Evolutionary conservation across 441 rosid species (phyloP).

Genomic region (Gossypium davidsonii): DNA sequence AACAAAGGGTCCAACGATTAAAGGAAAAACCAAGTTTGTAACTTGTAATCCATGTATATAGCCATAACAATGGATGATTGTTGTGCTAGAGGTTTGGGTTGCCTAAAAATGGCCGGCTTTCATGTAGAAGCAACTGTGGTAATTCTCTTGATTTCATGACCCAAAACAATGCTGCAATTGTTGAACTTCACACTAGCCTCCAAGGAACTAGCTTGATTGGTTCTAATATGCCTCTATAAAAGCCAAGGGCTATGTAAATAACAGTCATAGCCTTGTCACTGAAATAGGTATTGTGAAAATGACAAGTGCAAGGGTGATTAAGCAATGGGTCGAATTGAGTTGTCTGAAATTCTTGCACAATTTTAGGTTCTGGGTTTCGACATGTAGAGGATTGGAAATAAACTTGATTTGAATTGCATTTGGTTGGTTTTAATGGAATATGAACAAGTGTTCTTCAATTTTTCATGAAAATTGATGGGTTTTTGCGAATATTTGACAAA

Average conservation of each 20-base stretch:
- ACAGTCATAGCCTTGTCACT: conserved; percentile 22
- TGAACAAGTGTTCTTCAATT: too few species aligned
- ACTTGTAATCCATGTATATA: conserved; percentile 12
- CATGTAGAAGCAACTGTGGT: conserved; percentile 29
- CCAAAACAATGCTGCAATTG: conserved; percentile 16
- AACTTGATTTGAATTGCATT: too few species aligned
- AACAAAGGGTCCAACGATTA: too few species aligned
- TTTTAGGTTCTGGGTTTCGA: too few species aligned
- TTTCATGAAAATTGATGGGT: too few species aligned
- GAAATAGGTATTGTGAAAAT: background rate
- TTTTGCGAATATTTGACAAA: too few species aligned
- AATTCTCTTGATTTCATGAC: conserved; percentile 27
- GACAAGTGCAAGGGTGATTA: too few species aligned
- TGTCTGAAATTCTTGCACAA: too few species aligned
- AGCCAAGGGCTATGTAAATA: conserved; percentile 44
- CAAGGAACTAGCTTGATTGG: conserved; percentile 32
- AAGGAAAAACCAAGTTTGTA: background rate
- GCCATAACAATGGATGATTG: conserved; percentile 22
- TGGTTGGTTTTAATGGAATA: too few species aligned
- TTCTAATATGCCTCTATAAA: conserved; percentile 25
- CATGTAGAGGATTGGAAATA: too few species aligned
- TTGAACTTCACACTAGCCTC: conserved; percentile 24
- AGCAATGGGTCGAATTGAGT: too few species aligned
- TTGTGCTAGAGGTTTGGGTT: conserved; percentile 29
- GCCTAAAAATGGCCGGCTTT: conserved; percentile 33